phyloP scores from a whole-genome alignment of 2,329 filamentous ascomycete genomes.

The Sporothrix protearum region DNA sequence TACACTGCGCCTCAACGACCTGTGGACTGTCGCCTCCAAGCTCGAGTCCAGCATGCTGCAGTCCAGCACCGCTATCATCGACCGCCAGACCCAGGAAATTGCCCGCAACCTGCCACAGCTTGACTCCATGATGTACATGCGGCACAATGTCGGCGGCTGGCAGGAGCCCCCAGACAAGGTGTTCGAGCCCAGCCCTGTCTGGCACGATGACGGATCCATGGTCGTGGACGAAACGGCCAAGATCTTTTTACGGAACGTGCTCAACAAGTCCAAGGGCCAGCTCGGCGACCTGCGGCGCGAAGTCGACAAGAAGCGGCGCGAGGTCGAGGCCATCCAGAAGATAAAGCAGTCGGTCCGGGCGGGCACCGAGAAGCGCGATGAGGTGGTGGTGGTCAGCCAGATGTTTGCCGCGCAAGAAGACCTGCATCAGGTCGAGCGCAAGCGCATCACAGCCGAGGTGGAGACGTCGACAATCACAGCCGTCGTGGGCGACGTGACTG shows the following conservation, averaged over 20 bases:
- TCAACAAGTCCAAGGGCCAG: conserved; percentile 84
- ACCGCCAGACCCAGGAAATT: conserved; percentile 74
- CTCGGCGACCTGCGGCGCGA: conserved; percentile 76
- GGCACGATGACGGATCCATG: conserved; percentile 90
- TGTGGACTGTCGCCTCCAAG: conserved; percentile 78
- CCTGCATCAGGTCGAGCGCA: conserved; percentile 78
- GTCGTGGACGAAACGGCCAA: conserved; percentile 82
- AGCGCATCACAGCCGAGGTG: conserved; percentile 81
- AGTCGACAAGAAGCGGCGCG: conserved; percentile 78
- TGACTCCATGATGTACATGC: conserved; percentile 97
- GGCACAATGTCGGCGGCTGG: conserved; percentile 80
- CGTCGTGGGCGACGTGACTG: conserved; percentile 84
- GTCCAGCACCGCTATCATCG: conserved; percentile 67
- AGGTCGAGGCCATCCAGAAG: conserved; percentile 74
- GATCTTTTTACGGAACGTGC: conserved; percentile 83
- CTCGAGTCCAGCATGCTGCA: conserved; percentile 78
- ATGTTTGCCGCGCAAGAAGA: conserved; percentile 81
- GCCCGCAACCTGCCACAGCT: conserved; percentile 81
- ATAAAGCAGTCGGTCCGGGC: conserved; percentile 73
- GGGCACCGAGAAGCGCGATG: conserved; percentile 75
- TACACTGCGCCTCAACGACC: conserved; percentile 73
- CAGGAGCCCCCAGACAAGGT: conserved; percentile 78
- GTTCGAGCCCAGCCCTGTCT: conserved; percentile 94
- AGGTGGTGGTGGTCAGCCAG: conserved; percentile 77
- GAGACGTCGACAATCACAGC: conserved; percentile 91